Conservation (phyloP, 2,329 filamentous ascomycete species). For the Didymella sp. region DNA sequence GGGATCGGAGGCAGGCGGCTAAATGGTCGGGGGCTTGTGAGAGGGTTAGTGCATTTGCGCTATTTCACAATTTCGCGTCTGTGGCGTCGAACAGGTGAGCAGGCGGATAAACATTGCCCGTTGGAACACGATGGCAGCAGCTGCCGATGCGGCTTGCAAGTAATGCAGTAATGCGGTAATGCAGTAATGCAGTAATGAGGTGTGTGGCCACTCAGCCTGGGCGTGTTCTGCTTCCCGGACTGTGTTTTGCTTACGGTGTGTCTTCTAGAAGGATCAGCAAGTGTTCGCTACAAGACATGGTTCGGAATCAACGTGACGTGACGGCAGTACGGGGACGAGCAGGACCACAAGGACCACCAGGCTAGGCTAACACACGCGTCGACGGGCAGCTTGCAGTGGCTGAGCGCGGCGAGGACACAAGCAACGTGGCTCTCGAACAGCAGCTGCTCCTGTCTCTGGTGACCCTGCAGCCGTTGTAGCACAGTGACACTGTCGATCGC, state of each 20-base stretch:
- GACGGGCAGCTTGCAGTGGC: neutral
- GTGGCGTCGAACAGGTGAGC: constrained; percentile 15
- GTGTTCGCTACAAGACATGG: constrained; percentile 15
- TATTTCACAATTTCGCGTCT: constrained; percentile 17
- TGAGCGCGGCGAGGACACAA: neutral
- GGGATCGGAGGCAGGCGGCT: constrained; percentile 4
- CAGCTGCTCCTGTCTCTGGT: neutral
- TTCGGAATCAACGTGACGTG: constrained; percentile 12
- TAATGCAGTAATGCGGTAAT: neutral
- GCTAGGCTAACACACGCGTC: constrained; percentile 3
- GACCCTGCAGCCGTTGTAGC: constrained; percentile 12
- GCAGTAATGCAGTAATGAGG: constrained; percentile 1
- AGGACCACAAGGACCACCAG: too few relatives aligned
- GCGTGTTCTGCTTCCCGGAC: neutral
- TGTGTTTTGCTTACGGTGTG: neutral
- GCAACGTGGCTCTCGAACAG: constrained; percentile 6
- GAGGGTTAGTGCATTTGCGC: constrained; percentile 16
- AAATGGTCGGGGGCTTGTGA: constrained; percentile 17
- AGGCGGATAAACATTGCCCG: constrained; percentile 10
- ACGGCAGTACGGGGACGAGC: constrained; percentile 1
- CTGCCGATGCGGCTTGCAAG: neutral
- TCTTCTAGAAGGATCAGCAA: constrained; percentile 21
- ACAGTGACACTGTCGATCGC: constrained; percentile 12
- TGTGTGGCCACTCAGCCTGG: neutral
- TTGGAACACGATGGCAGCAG: neutral